Base-by-base conservation (phyloP, 331 rosid genomes). In the Quercus phellos region DNA sequence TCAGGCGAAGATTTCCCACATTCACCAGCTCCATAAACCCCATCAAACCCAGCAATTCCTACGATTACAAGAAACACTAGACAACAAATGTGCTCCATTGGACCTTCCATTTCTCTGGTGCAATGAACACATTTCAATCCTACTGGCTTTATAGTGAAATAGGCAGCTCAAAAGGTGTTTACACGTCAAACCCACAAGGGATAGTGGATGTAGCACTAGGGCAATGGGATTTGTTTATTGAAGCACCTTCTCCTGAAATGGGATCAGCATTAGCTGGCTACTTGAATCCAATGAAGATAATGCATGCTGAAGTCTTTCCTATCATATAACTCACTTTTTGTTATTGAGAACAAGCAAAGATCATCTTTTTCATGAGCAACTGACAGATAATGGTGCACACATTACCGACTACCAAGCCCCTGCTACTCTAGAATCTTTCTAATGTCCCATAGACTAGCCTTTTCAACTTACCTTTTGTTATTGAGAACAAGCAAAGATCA, bases 1-100 rank as follows among this genome's bases (percentile, higher is more conserved):
- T 88, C 91, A 2, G 91, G 94, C 9, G 72, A 80, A 42, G 88
- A 42, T 74, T 59, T 72, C 32, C 86, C 89, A 59, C 94, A 90
- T 55, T 84, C 91, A 22, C 90, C 87, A 6, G 77, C 86, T 34
- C 87, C 89, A 24, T 76, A 19, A 34, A 78, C 88, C 51, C 30
- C 76, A 12, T 38, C 26, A 12, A 53, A 56, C 56, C 54, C 74
- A 19, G 64, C 55, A 17, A 77, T 68, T 42, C 76, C 61, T 3
- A 84, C 43, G 58, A 78, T 51, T 9, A 72, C 68, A 70, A 76
- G 10, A 54, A 86, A 60, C 5, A 71, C 79, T 19, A 81, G 77
- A 32, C 68, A 50, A 61, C 22, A 59, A 46, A 81, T 46, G 79
- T 35, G 74, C 69, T 81, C 84, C 70, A 46, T 82, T 56, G 72